phyloP scores from a whole-genome alignment of 2,329 filamentous ascomycete genomes.

The Aspergillus tubingensis region DNA sequence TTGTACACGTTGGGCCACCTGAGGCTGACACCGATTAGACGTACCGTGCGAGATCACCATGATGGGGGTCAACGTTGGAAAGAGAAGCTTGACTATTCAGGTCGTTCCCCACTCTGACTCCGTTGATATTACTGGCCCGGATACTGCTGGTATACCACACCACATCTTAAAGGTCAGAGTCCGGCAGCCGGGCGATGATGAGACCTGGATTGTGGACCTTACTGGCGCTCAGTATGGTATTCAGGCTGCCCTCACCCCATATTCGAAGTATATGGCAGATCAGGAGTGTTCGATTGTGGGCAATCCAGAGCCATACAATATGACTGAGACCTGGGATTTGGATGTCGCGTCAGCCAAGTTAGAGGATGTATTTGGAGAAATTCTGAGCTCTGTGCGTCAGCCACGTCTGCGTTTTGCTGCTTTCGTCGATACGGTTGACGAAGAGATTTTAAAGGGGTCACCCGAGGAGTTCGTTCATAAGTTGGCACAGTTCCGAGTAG shows the following conservation, averaged over 20 bases:
- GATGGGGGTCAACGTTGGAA: no score
- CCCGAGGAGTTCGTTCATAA: neutral
- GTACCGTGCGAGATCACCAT: neutral
- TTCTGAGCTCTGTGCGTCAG: no score
- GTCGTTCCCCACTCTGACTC: no score
- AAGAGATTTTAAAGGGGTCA: neutral
- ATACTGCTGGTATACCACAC: no score
- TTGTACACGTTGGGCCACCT: neutral
- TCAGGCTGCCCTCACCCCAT: neutral
- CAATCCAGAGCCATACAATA: no score
- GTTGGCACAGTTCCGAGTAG: neutral
- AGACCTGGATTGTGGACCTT: neutral
- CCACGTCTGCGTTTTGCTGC: neutral
- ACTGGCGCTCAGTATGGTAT: neutral
- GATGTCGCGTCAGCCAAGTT: no score
- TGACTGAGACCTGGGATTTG: neutral
- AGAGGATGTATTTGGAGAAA: no score
- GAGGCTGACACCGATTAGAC: neutral
- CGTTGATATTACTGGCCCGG: no score
- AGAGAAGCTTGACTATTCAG: no score
- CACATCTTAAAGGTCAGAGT: no score
- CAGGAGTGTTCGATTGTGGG: neutral
- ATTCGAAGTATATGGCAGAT: neutral
- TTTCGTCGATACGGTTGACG: neutral
- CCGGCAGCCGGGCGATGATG: neutral